Base-by-base conservation (phyloP, 352 stramenopile species). In the Phytophthora crassamura region DNA sequence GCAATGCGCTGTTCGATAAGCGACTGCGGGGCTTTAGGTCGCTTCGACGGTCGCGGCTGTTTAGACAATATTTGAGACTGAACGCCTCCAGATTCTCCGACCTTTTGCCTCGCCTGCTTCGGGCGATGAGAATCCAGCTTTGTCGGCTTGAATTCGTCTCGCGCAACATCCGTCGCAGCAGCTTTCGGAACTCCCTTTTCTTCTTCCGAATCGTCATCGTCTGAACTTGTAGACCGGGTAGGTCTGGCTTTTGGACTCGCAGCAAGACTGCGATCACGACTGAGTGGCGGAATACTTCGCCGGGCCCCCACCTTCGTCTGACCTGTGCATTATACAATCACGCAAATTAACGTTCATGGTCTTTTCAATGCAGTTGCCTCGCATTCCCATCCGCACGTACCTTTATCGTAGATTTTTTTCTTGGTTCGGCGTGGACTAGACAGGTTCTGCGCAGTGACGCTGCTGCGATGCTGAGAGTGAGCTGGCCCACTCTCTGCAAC, bases 1-100 rank as follows among this genome's bases (percentile, higher is more conserved):
- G 59, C 60, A 16, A 68, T 63, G 7, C 46, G 22, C 60, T 68
- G 50, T 2, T 68, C 60, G 20, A 68, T 40, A 6, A 68, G 28
- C 1, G 59, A 56, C 15, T 38, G 20, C 9, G 43, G 12, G 3
- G 22, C 7, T 28, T 38, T 51, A 7, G 14, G 35, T 16, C 22
- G 43, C 35, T 51, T 51, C 22, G 43, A 39, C 8, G 50, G 9
- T 39, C 56, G 48, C 16, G 28, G 40, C 33, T 30, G 18, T 22
- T 12, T 38, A 11, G 43, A 30, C 25, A 4, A 3, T 30, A 30
- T 30, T 6, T 30, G 25, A 30, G 25, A 30, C 3, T 30, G 3
- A 30, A 30, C 28, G 45, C 6, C 36, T 25, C 15, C 14, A 22
- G 18, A 32, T 9, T 30, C 25, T 30, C 18, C 5, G 6, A 14